phyloP scores from a whole-genome alignment of 1,284 basidiomycete genomes.

The Naganishia cerealis region DNA sequence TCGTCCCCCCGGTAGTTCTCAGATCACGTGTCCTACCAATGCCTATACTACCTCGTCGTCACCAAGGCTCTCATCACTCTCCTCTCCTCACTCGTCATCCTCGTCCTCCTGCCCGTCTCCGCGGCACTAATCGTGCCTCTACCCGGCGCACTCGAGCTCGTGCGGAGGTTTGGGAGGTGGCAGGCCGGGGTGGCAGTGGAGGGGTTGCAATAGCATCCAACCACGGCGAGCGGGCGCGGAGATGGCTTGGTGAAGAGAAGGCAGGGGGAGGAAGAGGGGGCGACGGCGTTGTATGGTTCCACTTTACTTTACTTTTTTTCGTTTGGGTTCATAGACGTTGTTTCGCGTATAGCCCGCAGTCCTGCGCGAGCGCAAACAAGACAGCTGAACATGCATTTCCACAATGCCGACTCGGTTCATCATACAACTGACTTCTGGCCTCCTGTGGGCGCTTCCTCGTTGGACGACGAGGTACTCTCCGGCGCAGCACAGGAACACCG shows the following conservation, averaged over 20 bases:
- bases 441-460: too few species aligned
- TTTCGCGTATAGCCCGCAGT: neutral
- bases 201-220: slow-evolving; percentile 40
- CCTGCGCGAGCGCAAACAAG: neutral
- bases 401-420: too few species aligned
- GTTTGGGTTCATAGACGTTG: neutral
- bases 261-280: neutral
- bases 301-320: too few species aligned
- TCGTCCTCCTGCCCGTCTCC: slow-evolving; percentile 44
- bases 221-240: neutral
- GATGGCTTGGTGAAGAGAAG: neutral
- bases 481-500: too few species aligned
- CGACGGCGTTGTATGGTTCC: neutral
- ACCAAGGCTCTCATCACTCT: slow-evolving; percentile 52
- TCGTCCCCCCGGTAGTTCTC: slow-evolving; percentile 8
- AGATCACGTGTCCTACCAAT: slow-evolving; percentile 52
- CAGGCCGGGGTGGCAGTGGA: slow-evolving; percentile 50
- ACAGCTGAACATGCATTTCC: neutral
- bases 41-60: slow-evolving; percentile 51
- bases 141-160: slow-evolving; percentile 45
- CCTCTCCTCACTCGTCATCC: slow-evolving; percentile 45
- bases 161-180: slow-evolving; percentile 47
- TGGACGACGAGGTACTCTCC: too few species aligned
- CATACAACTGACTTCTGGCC: too few species aligned
- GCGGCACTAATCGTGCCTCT: slow-evolving; percentile 42